Evolutionary conservation across 2,329 filamentous ascomycete genomes (phyloP).

Genomic region (Juglanconis juglandina): DNA sequence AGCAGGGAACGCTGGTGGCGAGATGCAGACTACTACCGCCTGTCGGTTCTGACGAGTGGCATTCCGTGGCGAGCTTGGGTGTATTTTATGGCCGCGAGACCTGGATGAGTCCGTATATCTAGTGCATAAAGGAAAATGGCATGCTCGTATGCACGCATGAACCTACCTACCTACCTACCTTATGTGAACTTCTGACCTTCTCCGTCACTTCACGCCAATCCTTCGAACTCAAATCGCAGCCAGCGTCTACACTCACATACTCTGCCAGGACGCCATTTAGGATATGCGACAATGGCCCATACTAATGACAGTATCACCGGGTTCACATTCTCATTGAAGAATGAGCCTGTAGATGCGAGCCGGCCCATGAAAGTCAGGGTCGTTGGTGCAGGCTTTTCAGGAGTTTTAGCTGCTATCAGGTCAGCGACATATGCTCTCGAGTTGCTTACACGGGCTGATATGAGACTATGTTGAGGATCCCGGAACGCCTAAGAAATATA

Average conservation of each 20-base stretch:
- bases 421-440: conserved; percentile 1
- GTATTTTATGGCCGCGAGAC: no score
- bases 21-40: no score
- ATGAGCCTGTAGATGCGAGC: conserved; percentile 30
- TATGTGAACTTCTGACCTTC: no score
- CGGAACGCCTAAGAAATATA: conserved; percentile 31
- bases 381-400: conserved; percentile 16
- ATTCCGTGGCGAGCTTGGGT: no score
- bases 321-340: conserved; percentile 24
- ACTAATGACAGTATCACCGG: neutral
- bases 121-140: no score
- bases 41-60: no score
- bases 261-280: neutral
- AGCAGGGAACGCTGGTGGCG: no score
- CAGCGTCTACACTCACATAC: neutral
- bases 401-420: conserved; percentile 27
- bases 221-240: no score
- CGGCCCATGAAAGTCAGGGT: conserved; percentile 31
- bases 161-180: no score
- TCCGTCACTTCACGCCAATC: no score
- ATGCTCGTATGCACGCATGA: no score
- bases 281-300: neutral
- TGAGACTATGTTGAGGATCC: conserved; percentile 23
- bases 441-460: neutral
- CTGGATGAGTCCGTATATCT: no score